These are phyloP conservation scores for Monocercomonoides exilis DNA, from an alignment of 78 protist species.

Conservation along the genomic window DNA sequence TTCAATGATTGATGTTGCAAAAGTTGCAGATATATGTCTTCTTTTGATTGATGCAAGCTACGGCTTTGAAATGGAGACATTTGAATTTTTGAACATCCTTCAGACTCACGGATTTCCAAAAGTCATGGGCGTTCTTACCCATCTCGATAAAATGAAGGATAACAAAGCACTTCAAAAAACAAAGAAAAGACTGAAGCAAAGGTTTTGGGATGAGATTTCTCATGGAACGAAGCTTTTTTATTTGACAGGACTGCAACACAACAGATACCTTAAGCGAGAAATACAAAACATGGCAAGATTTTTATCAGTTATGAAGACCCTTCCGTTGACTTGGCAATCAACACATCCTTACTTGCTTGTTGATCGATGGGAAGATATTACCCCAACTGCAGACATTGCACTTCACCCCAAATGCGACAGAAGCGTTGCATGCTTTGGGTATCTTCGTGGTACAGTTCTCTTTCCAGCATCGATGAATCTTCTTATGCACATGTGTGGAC, in stretches of 20 bases:
- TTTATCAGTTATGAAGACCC: constrained; percentile 74
- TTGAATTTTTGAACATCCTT: constrained; percentile 92
- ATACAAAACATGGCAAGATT: constrained; percentile 87
- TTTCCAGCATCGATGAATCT: constrained; percentile 42
- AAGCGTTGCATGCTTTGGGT: constrained; percentile 67
- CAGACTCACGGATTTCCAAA: constrained; percentile 93
- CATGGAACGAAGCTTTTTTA: constrained; percentile 94
- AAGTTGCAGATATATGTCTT: constrained; percentile 89
- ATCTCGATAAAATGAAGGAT: constrained; percentile 78
- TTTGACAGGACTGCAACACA: constrained; percentile 67
- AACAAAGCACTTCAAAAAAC: constrained; percentile 56
- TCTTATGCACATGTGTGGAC: constrained; percentile 87
- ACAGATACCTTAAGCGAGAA: constrained; percentile 68
- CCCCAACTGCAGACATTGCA: not conserved
- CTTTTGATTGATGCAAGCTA: constrained; percentile 85
- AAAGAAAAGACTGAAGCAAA: constrained; percentile 70
- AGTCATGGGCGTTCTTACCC: constrained; percentile 94
- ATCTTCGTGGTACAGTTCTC: constrained; percentile 81
- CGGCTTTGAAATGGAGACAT: constrained; percentile 95
- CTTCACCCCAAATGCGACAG: not conserved
- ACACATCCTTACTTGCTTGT: constrained; percentile 87
- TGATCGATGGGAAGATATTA: constrained; percentile 72
- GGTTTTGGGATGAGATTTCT: constrained; percentile 93
- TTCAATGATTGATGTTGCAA: constrained; percentile 94
- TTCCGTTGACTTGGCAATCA: constrained; percentile 82